phyloP scores from a whole-genome alignment of 768 basidiomycete species.

The Fistulinella prunicolor region DNA sequence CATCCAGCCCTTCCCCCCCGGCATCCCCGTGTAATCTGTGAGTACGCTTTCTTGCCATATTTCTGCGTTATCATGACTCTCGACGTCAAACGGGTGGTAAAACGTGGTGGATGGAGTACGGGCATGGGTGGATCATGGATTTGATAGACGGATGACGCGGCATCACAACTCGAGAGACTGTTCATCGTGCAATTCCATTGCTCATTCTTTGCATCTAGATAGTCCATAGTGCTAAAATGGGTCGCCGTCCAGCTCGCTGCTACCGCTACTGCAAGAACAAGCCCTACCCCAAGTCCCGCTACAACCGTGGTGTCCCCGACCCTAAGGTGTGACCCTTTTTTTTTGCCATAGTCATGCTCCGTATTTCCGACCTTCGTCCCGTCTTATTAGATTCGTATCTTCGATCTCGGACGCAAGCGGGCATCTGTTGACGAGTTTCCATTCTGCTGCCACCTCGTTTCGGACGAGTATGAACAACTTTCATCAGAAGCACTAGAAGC shows the following conservation, averaged over 20 bases:
- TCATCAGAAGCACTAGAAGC: constrained; percentile 96
- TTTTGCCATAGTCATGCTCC: not conserved
- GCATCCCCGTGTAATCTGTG: constrained; percentile 22
- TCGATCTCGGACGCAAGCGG: constrained; percentile 93
- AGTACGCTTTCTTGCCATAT: constrained; percentile 5
- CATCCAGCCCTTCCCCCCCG: not conserved
- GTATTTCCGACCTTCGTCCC: not conserved
- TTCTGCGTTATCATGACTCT: not conserved
- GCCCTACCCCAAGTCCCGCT: constrained; percentile 92
- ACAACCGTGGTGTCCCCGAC: constrained; percentile 99
- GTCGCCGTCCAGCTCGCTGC: constrained; percentile 96
- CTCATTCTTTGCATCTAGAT: constrained; percentile 15
- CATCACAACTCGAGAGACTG: not conserved
- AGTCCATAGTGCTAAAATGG: constrained; percentile 59
- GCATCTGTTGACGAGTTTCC: constrained; percentile 98
- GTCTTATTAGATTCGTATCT: constrained; percentile 82
- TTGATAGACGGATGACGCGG: not conserved
- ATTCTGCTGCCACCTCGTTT: constrained; percentile 94
- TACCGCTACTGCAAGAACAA: constrained; percentile 99
- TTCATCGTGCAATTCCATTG: not conserved
- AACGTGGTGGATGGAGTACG: constrained; percentile 13
- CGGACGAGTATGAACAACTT: constrained; percentile 97
- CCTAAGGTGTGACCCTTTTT: constrained; percentile 58
- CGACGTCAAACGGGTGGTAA: not conserved
- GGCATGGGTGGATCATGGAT: constrained; percentile 10